Conservation (phyloP, 106 monocot species). For the Hemerocallis citrina region DNA sequence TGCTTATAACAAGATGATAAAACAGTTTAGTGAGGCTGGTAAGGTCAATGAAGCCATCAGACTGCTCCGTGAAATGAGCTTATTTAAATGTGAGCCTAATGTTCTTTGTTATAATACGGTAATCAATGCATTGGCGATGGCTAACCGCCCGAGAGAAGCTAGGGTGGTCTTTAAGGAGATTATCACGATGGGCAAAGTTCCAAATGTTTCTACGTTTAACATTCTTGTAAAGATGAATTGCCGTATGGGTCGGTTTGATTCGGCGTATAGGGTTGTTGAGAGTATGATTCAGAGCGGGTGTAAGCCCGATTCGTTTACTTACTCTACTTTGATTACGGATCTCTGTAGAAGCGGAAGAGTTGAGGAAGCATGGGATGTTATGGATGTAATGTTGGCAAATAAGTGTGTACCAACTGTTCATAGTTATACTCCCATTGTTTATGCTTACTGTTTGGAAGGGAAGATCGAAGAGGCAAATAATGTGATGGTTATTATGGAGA, state of each 20-base stretch:
- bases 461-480: constrained; percentile 19
- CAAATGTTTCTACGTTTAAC: constrained; percentile 25
- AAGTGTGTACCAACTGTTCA: constrained; percentile 17
- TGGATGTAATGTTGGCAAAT: constrained; percentile 20
- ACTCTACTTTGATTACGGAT: constrained; percentile 34
- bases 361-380: constrained; percentile 22
- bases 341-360: constrained; percentile 32
- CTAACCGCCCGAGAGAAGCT: constrained; percentile 23
- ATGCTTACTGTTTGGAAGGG: constrained; percentile 23
- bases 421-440: constrained; percentile 34
- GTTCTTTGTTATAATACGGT: constrained; percentile 37
- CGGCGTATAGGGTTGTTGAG: constrained; percentile 22
- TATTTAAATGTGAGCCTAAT: constrained; percentile 7
- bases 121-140: constrained; percentile 19
- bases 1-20: constrained; percentile 33
- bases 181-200: constrained; percentile 16
- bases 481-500: constrained; percentile 31
- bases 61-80: constrained; percentile 26
- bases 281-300: constrained; percentile 20
- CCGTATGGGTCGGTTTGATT: constrained; percentile 13
- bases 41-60: constrained; percentile 26
- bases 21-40: constrained; percentile 19
- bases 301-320: constrained; percentile 37
- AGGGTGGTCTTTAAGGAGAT: constrained; percentile 29
- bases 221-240: constrained; percentile 42